Evolutionary conservation across 495 filamentous ascomycete species (phyloP), one percentile per base, ranked within the genome.

Genomic region (Tuber aestivum): DNA sequence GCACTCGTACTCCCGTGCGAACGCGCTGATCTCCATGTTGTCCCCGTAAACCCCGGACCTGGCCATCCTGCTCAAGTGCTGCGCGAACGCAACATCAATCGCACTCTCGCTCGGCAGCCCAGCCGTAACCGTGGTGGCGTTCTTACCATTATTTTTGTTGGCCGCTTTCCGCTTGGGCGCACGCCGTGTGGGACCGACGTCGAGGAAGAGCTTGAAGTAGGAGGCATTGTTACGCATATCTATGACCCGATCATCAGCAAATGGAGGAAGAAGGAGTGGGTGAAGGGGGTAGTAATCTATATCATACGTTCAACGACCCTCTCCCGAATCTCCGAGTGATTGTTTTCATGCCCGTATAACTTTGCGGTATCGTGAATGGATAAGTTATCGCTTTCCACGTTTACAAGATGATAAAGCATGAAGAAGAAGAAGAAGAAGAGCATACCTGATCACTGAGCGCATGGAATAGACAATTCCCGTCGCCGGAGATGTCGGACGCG

Each of bases 401-500:
- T n/a, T n/a, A n/a, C n/a, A n/a, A n/a, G n/a, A 20, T 20, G 18
- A 45, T 10, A 41, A 41, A 41, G 41, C 12, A 69, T 2, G 41
- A 50, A n/a, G 23, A 18, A 9, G 48, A 23, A 1, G 35, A 69
- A 40, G 35, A 41, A n/a, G n/a, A n/a, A n/a, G 40, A 45, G n/a
- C 81, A 69, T 35, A 82, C 81, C 86, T 93, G 92, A 81, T 94
- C 92, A 73, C 90, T 91, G 44, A 93, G 86, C 68, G 92, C 91
- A 83, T 92, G 90, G 83, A 93, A 94, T 41, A 93, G 87, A 83
- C 92, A 94, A 83, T 93, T 92, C 84, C 88, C 88, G 80, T 89
- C 86, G 44, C 88, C 89, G 27, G 80, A 82, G 61, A 86, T 90
- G 23, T 85, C 74, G 27, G 84, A 82, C 61, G 86, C 85, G 79